Evolutionary conservation across 164 flowering plant species (phyloP), one percentile per base, ranked within the genome.

Genomic region (Macadamia integrifolia): DNA sequence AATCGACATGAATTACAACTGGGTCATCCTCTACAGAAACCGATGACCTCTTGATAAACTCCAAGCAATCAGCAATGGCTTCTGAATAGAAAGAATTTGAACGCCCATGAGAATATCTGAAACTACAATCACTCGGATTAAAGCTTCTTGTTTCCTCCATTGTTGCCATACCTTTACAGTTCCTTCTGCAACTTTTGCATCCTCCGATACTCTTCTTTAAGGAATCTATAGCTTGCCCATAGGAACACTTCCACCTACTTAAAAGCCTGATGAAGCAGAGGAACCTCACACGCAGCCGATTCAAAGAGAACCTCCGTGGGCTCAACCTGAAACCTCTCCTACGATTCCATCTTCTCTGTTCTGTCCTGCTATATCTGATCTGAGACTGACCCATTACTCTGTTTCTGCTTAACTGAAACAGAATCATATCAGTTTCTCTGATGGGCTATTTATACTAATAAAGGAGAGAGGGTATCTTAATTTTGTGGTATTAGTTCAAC

Each of bases 1-100:
- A n/a, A n/a, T n/a, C n/a, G n/a, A n/a, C n/a, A n/a, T n/a, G n/a
- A n/a, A n/a, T n/a, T 18, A 10, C 44, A 17, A 61, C 66, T 1
- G 75, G 32, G 14, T 17, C 60, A 31, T 78, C 78, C 48, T 84
- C 85, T 15, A 58, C 71, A 5, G 82, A 75, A 49, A 78, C 35
- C 28, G 91, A 81, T 1, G 86, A 70, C 6, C 86, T 61, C 67
- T 83, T 87, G 75, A 89, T 89, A 66, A 86, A 89, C 77, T 89
- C 95, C 80, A 89, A 75, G 77, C 95, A 89, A 50, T 89, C 95
- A 0, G 88, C 89, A 58, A 89, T 89, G 13, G 95, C 95, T 76
- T 89, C 92, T 0, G 89, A 74, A 57, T 86, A 86, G 71, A 87
- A 89, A 2, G 88, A 86, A 68, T 87, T 85, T 1, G 92, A 83